Conservation (phyloP, 2,329 filamentous ascomycete species). For the Alternaria sp. region DNA sequence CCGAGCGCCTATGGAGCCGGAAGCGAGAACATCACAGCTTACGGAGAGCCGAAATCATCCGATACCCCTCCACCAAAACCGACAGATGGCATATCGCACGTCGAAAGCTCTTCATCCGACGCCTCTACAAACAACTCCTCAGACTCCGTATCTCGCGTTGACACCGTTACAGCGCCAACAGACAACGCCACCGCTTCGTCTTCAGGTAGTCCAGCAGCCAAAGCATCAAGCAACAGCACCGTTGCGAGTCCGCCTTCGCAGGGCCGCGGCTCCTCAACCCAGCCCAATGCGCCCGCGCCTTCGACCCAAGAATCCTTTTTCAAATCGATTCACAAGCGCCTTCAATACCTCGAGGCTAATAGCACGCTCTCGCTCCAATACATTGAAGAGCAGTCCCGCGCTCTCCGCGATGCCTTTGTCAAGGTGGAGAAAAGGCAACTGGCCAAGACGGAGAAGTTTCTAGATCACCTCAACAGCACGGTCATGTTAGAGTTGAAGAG, state of each 20-base stretch:
- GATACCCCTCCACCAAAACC: not conserved
- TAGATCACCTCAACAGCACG: conserved; percentile 85
- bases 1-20: not conserved
- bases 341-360: conserved; percentile 90
- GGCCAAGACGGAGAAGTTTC: conserved; percentile 80
- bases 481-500: conserved; percentile 74
- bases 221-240: conserved; percentile 28
- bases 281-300: conserved; percentile 67
- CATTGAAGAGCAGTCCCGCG: conserved; percentile 93
- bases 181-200: conserved; percentile 23
- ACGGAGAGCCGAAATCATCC: not conserved
- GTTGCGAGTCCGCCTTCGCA: conserved; percentile 26
- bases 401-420: conserved; percentile 84
- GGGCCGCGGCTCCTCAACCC: conserved; percentile 49
- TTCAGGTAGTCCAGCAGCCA: conserved; percentile 19
- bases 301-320: conserved; percentile 98
- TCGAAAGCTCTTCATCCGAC: conserved; percentile 12
- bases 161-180: conserved; percentile 13
- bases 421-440: conserved; percentile 89
- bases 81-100: conserved; percentile 2
- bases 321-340: conserved; percentile 91
- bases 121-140: conserved; percentile 10
- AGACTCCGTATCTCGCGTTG: conserved; percentile 16
- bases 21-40: not conserved
- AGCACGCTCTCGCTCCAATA: conserved; percentile 93